Conservation (phyloP, 2,329 filamentous ascomycete genomes). For the Cyanodermella asteris region DNA sequence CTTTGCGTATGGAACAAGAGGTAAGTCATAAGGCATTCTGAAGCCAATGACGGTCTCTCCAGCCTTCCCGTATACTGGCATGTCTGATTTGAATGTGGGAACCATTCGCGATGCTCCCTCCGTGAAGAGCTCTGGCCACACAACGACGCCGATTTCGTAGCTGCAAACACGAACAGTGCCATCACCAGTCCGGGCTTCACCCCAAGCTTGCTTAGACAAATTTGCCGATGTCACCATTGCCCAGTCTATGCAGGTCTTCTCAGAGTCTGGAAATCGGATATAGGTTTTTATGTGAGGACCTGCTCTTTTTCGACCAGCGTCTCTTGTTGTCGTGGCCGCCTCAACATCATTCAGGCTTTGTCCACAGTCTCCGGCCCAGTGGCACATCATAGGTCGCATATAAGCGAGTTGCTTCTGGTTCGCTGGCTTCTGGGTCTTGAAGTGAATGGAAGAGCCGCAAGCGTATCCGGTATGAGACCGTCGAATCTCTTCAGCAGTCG, state of each 20-base stretch:
- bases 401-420: slow-evolving; percentile 57
- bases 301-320: slow-evolving; percentile 43
- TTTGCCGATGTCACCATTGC: slow-evolving; percentile 81
- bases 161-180: slow-evolving; percentile 52
- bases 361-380: slow-evolving; percentile 47
- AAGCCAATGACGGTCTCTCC: slow-evolving; percentile 25
- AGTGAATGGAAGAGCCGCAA: slow-evolving; percentile 63
- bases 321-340: slow-evolving; percentile 9
- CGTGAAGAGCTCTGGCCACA: slow-evolving; percentile 45
- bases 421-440: slow-evolving; percentile 46
- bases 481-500: slow-evolving; percentile 58
- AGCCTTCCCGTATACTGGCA: slow-evolving; percentile 16
- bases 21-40: slow-evolving; percentile 65
- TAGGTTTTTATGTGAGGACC: slow-evolving; percentile 86
- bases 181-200: slow-evolving; percentile 33
- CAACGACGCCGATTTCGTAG: slow-evolving; percentile 63
- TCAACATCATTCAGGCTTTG: background rate
- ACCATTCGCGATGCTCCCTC: slow-evolving; percentile 34
- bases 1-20: slow-evolving; percentile 41
- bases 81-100: slow-evolving; percentile 43
- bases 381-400: slow-evolving; percentile 45
- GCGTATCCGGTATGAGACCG: slow-evolving; percentile 54
- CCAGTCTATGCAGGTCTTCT: slow-evolving; percentile 45
- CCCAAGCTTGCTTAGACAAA: slow-evolving; percentile 76
- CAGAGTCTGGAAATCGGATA: slow-evolving; percentile 34